phyloP scores from a whole-genome alignment of 2,329 filamentous ascomycete species.

The Arthroderma uncinatum region DNA sequence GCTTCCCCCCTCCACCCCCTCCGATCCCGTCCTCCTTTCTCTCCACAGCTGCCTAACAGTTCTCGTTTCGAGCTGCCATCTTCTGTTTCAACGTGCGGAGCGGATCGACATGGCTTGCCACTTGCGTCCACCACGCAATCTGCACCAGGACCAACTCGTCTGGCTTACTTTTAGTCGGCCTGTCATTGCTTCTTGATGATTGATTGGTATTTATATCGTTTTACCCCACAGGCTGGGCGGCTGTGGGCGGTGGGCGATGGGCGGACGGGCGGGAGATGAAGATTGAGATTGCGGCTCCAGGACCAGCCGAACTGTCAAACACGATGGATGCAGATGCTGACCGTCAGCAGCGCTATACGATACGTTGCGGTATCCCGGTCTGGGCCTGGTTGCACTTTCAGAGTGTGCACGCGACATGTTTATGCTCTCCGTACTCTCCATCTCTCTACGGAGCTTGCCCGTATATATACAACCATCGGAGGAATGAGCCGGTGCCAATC shows the following conservation, averaged over 20 bases:
- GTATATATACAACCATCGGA: neutral
- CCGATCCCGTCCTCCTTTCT: neutral
- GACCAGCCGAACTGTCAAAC: neutral
- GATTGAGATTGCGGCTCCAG: neutral
- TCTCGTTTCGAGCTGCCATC: slow-evolving; percentile 4
- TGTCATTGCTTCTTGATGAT: neutral
- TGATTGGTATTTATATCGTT: neutral
- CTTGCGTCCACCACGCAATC: neutral
- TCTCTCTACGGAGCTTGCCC: neutral
- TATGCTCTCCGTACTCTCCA: neutral
- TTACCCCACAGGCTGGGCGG: neutral
- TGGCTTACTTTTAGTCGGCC: neutral
- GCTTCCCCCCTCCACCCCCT: too few species aligned
- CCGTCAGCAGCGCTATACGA: neutral
- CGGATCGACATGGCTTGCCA: slow-evolving; percentile 3
- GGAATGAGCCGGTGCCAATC: too few species aligned
- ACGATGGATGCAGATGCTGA: neutral
- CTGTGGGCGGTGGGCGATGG: neutral
- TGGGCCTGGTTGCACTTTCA: too few species aligned
- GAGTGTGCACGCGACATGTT: neutral
- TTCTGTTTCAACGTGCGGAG: neutral
- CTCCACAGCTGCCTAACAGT: neutral
- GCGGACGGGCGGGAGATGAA: neutral
- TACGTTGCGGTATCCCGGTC: neutral
- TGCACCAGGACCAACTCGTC: neutral